These are phyloP conservation scores for Candida schatavii DNA, from an alignment of 805 yeast species.

Conservation along the genomic window DNA sequence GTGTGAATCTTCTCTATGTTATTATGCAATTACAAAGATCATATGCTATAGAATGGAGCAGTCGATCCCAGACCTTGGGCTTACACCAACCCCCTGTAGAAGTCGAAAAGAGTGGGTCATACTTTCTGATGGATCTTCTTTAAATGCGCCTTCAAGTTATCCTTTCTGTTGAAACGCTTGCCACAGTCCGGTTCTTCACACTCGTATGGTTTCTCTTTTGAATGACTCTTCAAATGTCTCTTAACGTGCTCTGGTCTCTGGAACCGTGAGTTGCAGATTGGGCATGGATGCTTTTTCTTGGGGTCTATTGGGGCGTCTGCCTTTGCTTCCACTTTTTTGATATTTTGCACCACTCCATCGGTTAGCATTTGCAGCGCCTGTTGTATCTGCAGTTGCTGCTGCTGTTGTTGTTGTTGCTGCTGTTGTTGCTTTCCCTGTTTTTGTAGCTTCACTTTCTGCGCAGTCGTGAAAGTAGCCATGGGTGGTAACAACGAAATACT, in stretches of 20 bases:
- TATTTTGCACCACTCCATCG: conserved; percentile 1
- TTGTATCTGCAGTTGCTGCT: conserved; percentile 5
- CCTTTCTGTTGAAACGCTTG: conserved; percentile 57
- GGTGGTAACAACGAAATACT: conserved; percentile 25
- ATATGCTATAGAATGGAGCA: too few relatives aligned
- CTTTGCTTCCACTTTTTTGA: conserved; percentile 15
- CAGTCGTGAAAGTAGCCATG: conserved; percentile 26
- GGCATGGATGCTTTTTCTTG: conserved; percentile 63
- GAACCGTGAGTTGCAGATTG: conserved; percentile 58
- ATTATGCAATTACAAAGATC: too few relatives aligned
- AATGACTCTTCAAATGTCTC: conserved; percentile 57
- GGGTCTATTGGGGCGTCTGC: conserved; percentile 28
- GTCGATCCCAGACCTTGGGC: too few relatives aligned
- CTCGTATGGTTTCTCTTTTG: conserved; percentile 54
- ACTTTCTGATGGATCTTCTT: conserved; percentile 52
- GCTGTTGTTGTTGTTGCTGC: conserved; percentile 5
- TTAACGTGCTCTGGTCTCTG: conserved; percentile 74
- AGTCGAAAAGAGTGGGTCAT: too few relatives aligned
- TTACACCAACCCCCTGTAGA: neutral
- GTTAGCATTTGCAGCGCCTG: too few relatives aligned
- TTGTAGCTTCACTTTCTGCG: neutral
- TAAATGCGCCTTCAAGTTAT: conserved; percentile 58
- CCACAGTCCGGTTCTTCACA: conserved; percentile 53
- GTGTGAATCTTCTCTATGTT: neutral
- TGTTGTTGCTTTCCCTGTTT: conserved; percentile 4